These are phyloP conservation scores for Ogataea methylovora DNA, from an alignment of 805 yeast genomes.

Conservation along the genomic window DNA sequence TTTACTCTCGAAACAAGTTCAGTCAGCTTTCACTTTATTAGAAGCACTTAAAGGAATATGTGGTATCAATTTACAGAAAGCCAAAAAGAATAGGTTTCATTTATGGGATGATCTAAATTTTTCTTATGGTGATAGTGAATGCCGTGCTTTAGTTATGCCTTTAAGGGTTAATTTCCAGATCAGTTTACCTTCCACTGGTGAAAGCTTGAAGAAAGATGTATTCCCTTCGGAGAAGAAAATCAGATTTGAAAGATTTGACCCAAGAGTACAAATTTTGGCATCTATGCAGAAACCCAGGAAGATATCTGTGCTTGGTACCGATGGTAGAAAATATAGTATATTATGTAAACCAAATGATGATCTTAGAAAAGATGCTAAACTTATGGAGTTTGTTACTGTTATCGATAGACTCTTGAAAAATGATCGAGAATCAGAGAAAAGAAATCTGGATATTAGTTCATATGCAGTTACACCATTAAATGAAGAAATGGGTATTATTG, in stretches of 20 bases:
- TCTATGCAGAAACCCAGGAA: constrained; percentile 88
- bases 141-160: constrained; percentile 58
- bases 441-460: constrained; percentile 65
- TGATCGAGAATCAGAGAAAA: constrained; percentile 64
- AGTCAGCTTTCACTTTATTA: constrained; percentile 28
- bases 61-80: constrained; percentile 27
- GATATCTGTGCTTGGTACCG: constrained; percentile 66
- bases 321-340: constrained; percentile 65
- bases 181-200: constrained; percentile 46
- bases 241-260: constrained; percentile 51
- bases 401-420: constrained; percentile 65
- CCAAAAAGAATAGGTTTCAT: constrained; percentile 27
- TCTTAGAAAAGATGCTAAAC: constrained; percentile 88
- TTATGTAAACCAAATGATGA: constrained; percentile 87
- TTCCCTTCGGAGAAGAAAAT: constrained; percentile 28
- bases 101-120: constrained; percentile 35
- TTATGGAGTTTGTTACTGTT: constrained; percentile 85
- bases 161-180: constrained; percentile 63
- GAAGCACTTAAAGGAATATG: constrained; percentile 38
- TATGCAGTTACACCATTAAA: constrained; percentile 86
- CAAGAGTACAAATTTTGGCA: constrained; percentile 58
- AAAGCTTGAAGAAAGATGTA: constrained; percentile 31
- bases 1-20: constrained; percentile 14
- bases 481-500: constrained; percentile 85
- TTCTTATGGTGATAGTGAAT: constrained; percentile 18